Base-by-base conservation (phyloP, 2,329 filamentous ascomycete genomes). In the Sporothrix pallida region DNA sequence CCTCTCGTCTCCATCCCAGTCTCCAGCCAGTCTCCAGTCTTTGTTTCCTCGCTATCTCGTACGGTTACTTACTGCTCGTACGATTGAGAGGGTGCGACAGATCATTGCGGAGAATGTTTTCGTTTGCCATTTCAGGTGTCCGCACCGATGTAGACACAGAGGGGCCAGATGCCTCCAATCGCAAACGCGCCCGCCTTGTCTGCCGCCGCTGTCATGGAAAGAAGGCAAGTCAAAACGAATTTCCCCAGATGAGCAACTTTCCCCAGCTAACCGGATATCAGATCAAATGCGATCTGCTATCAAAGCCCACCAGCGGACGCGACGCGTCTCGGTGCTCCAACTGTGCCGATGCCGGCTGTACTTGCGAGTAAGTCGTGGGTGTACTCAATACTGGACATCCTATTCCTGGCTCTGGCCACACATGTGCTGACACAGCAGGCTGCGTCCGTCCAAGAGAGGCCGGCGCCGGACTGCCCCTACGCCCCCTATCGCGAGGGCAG, bases 271-370 rank as follows among this genome's bases (percentile, higher is more conserved):
- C 48, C 5, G 48, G 13, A 13, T 17, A 9, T 20, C 17, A 56
- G 52, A 23, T 56, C 52, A 56, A 56, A 20, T 56, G 52, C 23
- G 58, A 62, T 26, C 9, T 62, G 58, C 4, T 62, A 12, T 31
- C 58, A 12, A 23, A 62, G 15, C 42, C 58, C 12, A 31, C 37
- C 10, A 26, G 31, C 17, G 58, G 58, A 15, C 26, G 31, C 26
- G 58, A 31, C 31, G 58, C 58, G 31, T 62, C 58, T n/a, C 58
- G 20, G 58, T 62, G 58, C 10, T 62, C 58, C 23, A 62, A 62
- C 15, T 62, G 58, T 62, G 58, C 58, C 58, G 58, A 62, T n/a
- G 58, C 58, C 31, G 58, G 58, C 15, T 62, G 58, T 12, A 26
- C 26, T n/a, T 62, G 58, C 58, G 26, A 62, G 58, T 62, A 37